Base-by-base conservation (phyloP, 768 basidiomycete genomes). In the Mycena rebaudengoi region DNA sequence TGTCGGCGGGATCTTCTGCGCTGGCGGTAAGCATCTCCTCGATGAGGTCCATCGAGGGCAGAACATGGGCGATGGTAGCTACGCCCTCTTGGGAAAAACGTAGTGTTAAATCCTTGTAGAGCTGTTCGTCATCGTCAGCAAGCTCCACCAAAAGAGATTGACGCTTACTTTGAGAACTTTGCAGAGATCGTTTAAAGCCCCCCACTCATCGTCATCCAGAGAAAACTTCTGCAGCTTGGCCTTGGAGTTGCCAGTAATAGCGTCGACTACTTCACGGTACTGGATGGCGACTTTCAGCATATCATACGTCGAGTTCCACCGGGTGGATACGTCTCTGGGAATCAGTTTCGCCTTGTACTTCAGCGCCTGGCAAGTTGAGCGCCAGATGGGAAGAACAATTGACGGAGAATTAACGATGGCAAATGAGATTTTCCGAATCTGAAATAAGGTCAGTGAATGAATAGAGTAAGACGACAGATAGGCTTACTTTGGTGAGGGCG, bases 241-340 rank as follows among this genome's bases (percentile, higher is more conserved):
- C 3, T 37, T 43, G 16, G 49, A 33, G 26, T 68, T 41, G 13
- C 16, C 46, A 6, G 61, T 70, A 2, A 75, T 51, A 18, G 4
- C 23, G 52, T 70, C 65, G 20, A 75, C 32, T 0, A 62, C 72
- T 3, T 5, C 12, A 6, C 65, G 59, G 44, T 76, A 73, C 12
- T 66, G 13, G 12, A 74, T 5, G 0, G 73, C 73, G 35, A 70
- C 68, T 3, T 62, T 20, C 1, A 75, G 53, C 73, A 76, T 74
- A 32, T 73, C 62, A 46, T 48, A 74, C 2, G 71, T 75, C 3
- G 70, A 75, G 26, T 74, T 76, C 74, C 72, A 76, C 0, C 69
- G 55, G 0, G 74, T 76, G 0, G 43, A 14, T 3, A 77, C 69
- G 61, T 78, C 71, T 0, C 65, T 39, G 2, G 71, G 74, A 40